Conservation (phyloP, 2,329 filamentous ascomycete species). For the Cladosporium austrohemisphaericum region DNA sequence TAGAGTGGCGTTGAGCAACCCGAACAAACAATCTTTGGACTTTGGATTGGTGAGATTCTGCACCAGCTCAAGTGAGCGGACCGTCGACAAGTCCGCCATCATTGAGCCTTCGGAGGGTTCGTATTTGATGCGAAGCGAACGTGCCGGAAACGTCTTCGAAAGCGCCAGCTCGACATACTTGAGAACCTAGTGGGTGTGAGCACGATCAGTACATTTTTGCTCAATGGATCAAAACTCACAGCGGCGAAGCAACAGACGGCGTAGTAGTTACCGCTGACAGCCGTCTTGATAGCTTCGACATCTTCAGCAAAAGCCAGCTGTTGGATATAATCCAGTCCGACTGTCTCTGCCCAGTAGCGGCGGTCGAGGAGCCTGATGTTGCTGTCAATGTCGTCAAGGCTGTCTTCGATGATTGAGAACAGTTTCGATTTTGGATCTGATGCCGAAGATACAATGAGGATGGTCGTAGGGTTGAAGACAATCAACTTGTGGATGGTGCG, state of each 20-base stretch:
- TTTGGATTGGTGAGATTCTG: conserved; percentile 77
- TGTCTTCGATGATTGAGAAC: conserved; percentile 69
- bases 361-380: conserved; percentile 65
- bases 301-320: conserved; percentile 77
- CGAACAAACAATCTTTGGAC: conserved; percentile 79
- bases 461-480: conserved; percentile 73
- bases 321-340: conserved; percentile 73
- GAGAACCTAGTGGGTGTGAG: conserved; percentile 55
- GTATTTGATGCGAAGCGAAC: conserved; percentile 81
- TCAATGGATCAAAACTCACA: conserved; percentile 48
- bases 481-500: conserved; percentile 82
- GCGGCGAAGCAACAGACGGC: conserved; percentile 81
- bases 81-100: conserved; percentile 90
- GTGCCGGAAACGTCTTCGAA: conserved; percentile 64
- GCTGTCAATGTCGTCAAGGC: conserved; percentile 57
- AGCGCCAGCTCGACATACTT: conserved; percentile 74
- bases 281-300: conserved; percentile 73
- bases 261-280: conserved; percentile 78
- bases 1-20: conserved; percentile 75
- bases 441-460: conserved; percentile 72
- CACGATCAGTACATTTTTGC: conserved; percentile 19
- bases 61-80: conserved; percentile 81
- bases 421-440: conserved; percentile 69
- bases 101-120: conserved; percentile 87
- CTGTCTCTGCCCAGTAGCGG: conserved; percentile 76